Conservation (phyloP, 2,329 filamentous ascomycete species). For the Aspergillus tanneri region DNA sequence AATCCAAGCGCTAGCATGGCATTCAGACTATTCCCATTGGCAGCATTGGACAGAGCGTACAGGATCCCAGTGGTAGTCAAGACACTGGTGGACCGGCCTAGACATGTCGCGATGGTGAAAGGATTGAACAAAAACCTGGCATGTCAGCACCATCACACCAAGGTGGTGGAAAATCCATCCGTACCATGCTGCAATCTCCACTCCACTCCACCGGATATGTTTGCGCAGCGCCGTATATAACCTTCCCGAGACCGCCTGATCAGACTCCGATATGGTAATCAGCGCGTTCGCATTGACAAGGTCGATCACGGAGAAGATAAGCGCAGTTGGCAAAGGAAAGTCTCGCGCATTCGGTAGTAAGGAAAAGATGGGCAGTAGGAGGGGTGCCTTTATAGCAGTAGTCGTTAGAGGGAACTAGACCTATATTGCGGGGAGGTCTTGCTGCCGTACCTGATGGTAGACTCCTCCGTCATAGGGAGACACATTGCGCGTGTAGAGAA, state of each 20-base stretch:
- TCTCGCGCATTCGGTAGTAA: slow-evolving; percentile 70
- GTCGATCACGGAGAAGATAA: slow-evolving; percentile 80
- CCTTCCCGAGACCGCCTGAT: slow-evolving; percentile 70
- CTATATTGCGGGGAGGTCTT: not conserved
- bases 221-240: slow-evolving; percentile 77
- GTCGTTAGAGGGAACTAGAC: not conserved
- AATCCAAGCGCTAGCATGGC: slow-evolving; percentile 83
- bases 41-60: slow-evolving; percentile 76
- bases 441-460: slow-evolving; percentile 59
- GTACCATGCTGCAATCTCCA: slow-evolving; percentile 76
- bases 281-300: slow-evolving; percentile 79
- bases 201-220: slow-evolving; percentile 69
- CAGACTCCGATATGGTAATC: slow-evolving; percentile 74
- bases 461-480: slow-evolving; percentile 95
- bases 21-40: slow-evolving; percentile 68
- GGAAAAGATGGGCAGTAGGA: slow-evolving; percentile 88
- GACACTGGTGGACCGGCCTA: slow-evolving; percentile 83
- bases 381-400: slow-evolving; percentile 66
- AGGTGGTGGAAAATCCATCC: slow-evolving; percentile 23
- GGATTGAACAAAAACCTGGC: slow-evolving; percentile 90
- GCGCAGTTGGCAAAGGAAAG: slow-evolving; percentile 70
- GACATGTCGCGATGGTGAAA: slow-evolving; percentile 85
- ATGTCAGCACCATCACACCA: slow-evolving; percentile 5
- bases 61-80: slow-evolving; percentile 89
- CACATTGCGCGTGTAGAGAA: slow-evolving; percentile 92